These are phyloP conservation scores for Chlamydomonas eustigma DNA, from an alignment of 139 green algal genomes.

Conservation along the genomic window DNA sequence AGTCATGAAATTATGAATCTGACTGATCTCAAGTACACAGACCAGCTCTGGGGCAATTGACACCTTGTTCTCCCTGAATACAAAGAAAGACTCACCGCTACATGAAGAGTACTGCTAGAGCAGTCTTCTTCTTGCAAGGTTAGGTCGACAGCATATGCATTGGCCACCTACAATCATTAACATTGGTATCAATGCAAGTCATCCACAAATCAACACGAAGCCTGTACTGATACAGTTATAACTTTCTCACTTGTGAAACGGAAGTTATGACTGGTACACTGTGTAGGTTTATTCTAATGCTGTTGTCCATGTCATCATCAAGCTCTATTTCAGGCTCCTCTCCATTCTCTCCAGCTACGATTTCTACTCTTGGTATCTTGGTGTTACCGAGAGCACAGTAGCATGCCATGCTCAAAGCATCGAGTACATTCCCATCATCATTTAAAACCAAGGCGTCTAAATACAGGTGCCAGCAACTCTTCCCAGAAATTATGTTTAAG, in stretches of 20 bases:
- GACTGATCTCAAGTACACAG: too few relatives aligned
- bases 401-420: constrained; percentile 67
- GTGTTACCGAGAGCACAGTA: constrained; percentile 63
- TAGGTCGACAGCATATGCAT: constrained; percentile 37
- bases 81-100: constrained; percentile 44
- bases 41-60: too few relatives aligned
- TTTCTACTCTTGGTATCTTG: constrained; percentile 43
- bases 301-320: constrained; percentile 52
- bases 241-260: constrained; percentile 51
- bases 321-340: constrained; percentile 70
- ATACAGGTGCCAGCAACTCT: constrained; percentile 76
- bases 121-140: constrained; percentile 40
- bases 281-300: constrained; percentile 38
- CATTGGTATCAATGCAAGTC: too few relatives aligned
- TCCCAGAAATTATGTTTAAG: constrained; percentile 64
- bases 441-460: constrained; percentile 82
- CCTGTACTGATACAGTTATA: too few relatives aligned
- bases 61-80: too few relatives aligned
- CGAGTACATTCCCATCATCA: constrained; percentile 74
- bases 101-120: constrained; percentile 21
- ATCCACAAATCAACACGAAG: too few relatives aligned
- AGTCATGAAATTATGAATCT: too few relatives aligned
- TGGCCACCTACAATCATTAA: constrained; percentile 41
- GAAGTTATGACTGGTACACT: constrained; percentile 54
- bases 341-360: constrained; percentile 34